phyloP scores from a whole-genome alignment of 345 rosid species.

The Cardamine resedifolia region DNA sequence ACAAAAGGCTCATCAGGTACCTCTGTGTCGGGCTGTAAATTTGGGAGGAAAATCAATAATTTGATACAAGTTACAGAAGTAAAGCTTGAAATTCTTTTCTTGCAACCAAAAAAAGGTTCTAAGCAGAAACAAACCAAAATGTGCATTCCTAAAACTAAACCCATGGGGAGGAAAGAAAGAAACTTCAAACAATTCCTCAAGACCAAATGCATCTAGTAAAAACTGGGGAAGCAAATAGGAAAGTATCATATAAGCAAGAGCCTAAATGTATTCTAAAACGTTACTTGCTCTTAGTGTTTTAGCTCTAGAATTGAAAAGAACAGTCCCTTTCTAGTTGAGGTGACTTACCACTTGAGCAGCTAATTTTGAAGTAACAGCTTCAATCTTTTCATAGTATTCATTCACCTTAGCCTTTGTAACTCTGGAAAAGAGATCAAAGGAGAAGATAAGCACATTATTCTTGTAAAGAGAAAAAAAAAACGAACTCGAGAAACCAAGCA shows the following conservation, averaged over 20 bases:
- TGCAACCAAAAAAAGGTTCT: background rate
- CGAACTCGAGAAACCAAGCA: background rate
- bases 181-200: slow-evolving; percentile 8
- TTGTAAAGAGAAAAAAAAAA: background rate
- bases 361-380: slow-evolving; percentile 65
- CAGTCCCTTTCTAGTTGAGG: background rate
- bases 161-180: background rate
- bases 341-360: slow-evolving; percentile 53
- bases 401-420: slow-evolving; percentile 69
- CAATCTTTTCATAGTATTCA: slow-evolving; percentile 79
- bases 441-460: background rate
- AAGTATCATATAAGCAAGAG: background rate
- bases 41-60: background rate
- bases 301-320: background rate
- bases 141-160: background rate
- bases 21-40: slow-evolving; percentile 48
- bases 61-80: background rate
- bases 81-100: background rate
- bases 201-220: background rate
- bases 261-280: background rate
- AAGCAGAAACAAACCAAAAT: background rate
- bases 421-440: slow-evolving; percentile 40
- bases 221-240: background rate
- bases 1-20: slow-evolving; percentile 40
- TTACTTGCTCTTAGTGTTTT: background rate